Percentiles rank a stretch among this genome's conserved stretches.
phyloP scores from a whole-genome alignment of 1,284 basidiomycete genomes.

The Hypsizygus ulmarius region DNA sequence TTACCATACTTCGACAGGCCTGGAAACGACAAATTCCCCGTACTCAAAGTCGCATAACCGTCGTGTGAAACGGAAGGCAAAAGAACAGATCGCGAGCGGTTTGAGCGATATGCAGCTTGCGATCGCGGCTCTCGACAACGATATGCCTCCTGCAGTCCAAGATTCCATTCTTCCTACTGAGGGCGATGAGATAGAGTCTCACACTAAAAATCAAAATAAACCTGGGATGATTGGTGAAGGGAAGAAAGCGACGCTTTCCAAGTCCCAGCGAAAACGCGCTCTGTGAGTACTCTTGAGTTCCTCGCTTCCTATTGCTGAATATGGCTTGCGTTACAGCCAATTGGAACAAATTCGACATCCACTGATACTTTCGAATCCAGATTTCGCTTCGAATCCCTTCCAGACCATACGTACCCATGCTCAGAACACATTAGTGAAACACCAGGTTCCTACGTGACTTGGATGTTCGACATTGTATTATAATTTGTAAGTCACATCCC shows the following conservation, averaged over 20 bases:
- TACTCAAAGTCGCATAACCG: slow-evolving; percentile 77
- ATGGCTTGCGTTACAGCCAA: slow-evolving; percentile 41
- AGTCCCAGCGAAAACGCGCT: slow-evolving; percentile 63
- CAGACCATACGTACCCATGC: slow-evolving; percentile 77
- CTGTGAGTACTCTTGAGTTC: slow-evolving; percentile 51
- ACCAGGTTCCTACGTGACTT: slow-evolving; percentile 20
- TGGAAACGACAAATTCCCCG: slow-evolving; percentile 51
- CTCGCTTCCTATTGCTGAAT: background rate
- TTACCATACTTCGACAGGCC: slow-evolving; percentile 39
- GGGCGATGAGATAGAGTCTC: background rate
- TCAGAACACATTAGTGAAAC: slow-evolving; percentile 71
- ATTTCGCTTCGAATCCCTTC: slow-evolving; percentile 72
- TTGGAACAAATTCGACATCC: slow-evolving; percentile 69
- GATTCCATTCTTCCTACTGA: slow-evolving; percentile 1
- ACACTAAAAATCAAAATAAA: slow-evolving; percentile 24
- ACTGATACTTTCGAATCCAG: slow-evolving; percentile 64
- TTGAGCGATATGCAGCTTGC: slow-evolving; percentile 58
- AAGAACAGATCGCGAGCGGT: slow-evolving; percentile 65
- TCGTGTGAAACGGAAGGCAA: slow-evolving; percentile 68
- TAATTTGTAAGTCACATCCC: no score
- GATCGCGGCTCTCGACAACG: slow-evolving; percentile 49
- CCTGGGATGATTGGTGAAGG: slow-evolving; percentile 69
- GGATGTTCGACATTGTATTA: no score
- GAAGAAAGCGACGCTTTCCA: slow-evolving; percentile 56
- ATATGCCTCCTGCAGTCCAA: slow-evolving; percentile 13